These are phyloP conservation scores for Pseudocercospora fijiensis DNA, from an alignment of 2,329 filamentous ascomycete species.

Conservation along the genomic window DNA sequence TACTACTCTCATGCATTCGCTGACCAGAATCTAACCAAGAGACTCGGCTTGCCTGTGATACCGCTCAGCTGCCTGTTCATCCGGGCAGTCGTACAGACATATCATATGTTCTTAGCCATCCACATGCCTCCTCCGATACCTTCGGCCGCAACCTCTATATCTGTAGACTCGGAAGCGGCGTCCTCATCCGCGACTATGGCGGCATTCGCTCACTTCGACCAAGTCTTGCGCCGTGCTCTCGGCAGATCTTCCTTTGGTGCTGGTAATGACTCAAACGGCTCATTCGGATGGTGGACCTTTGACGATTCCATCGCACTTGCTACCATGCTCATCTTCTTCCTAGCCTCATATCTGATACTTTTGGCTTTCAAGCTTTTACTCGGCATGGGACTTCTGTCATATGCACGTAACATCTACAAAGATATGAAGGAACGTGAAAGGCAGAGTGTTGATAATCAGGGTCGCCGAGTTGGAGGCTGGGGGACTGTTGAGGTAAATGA, in stretches of 20 bases:
- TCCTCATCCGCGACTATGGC: conserved; percentile 71
- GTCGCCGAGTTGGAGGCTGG: conserved; percentile 75
- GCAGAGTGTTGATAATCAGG: conserved; percentile 56
- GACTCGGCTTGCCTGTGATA: conserved; percentile 86
- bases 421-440: conserved; percentile 72
- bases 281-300: conserved; percentile 55
- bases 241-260: conserved; percentile 68
- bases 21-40: conserved; percentile 83
- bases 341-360: conserved; percentile 79
- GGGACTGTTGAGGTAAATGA: conserved; percentile 86
- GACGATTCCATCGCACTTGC: conserved; percentile 72
- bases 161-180: conserved; percentile 52
- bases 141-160: conserved; percentile 64
- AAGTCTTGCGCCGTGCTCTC: conserved; percentile 72
- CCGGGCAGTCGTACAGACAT: conserved; percentile 89
- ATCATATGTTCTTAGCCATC: conserved; percentile 94
- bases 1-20: conserved; percentile 97
- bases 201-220: conserved; percentile 75
- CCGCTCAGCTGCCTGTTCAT: conserved; percentile 94
- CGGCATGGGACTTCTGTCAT: conserved; percentile 81
- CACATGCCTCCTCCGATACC: conserved; percentile 74
- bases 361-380: conserved; percentile 73
- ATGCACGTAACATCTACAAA: conserved; percentile 74
- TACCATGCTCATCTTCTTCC: conserved; percentile 84
- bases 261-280: conserved; percentile 39